These are phyloP conservation scores for Exophiala sp. DNA, from an alignment of 2,329 filamentous ascomycete species.

Conservation along the genomic window DNA sequence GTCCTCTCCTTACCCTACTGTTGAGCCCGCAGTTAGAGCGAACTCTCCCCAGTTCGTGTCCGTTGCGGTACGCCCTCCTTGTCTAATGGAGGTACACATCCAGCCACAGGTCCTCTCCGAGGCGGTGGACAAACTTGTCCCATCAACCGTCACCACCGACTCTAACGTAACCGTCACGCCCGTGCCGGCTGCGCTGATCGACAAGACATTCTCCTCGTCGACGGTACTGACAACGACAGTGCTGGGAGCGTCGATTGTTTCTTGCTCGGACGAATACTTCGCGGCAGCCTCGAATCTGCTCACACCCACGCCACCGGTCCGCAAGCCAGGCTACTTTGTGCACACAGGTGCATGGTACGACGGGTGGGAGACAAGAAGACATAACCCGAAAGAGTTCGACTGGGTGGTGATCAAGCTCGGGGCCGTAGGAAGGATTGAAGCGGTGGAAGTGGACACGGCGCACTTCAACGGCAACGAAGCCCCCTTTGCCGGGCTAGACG, in stretches of 20 bases:
- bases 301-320: conserved; percentile 51
- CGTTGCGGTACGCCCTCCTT: too few relatives aligned
- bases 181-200: conserved; percentile 47
- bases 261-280: conserved; percentile 58
- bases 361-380: conserved; percentile 58
- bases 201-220: conserved; percentile 50
- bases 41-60: too few relatives aligned
- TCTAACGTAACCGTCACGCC: conserved; percentile 21
- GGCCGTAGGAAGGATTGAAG: conserved; percentile 34
- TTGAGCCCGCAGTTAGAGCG: too few relatives aligned
- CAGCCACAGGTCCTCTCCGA: conserved; percentile 13
- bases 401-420: conserved; percentile 53
- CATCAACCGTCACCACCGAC: conserved; percentile 9
- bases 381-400: conserved; percentile 54
- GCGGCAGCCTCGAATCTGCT: conserved; percentile 54
- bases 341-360: conserved; percentile 60
- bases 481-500: conserved; percentile 40
- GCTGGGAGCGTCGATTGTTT: conserved; percentile 51
- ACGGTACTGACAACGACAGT: conserved; percentile 43
- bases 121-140: conserved; percentile 9
- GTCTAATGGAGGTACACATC: conserved; percentile 22
- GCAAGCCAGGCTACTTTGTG: conserved; percentile 53
- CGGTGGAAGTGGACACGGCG: conserved; percentile 43
- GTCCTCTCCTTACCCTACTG: too few relatives aligned
- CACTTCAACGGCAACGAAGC: conserved; percentile 44